Evolutionary conservation across 352 stramenopile species (phyloP), one percentile per base, ranked within the genome.

Genomic region (Thalassiosira sp.): DNA sequence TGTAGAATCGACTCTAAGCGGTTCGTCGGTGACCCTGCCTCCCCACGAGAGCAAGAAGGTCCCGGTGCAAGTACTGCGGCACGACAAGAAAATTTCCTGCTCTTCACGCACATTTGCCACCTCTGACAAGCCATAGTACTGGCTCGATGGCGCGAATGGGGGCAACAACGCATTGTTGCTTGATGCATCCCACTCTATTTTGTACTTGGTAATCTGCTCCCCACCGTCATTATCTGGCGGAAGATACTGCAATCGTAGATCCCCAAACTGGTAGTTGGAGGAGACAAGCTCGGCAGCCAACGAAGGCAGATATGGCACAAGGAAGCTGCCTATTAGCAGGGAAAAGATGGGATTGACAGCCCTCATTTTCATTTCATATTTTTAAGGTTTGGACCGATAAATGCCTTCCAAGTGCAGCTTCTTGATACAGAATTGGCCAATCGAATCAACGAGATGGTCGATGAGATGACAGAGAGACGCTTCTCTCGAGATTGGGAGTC

Each of bases 11-110:
- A 81, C 60, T 53, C 35, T 46, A 48, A 85, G 61, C 27, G 73
- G 59, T 11, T n/a, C 6, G 3, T 79, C 49, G 18, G 61, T 71
- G 16, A 76, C 46, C 25, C 77, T 76, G 16, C 95, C 95, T 37
- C 96, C 96, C 91, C 94, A 98, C 0, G 92, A 91, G 0, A 98
- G 78, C n/a, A 85, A 94, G 78, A 98, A 98, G 3, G 91, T 96
- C 1, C 96, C 96, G 5, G 68, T 69, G 72, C 92, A 90, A 53
- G 72, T 74, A 48, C 76, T 84, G 22, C 81, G 73, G 72, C 91
- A 81, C 77, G 81, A 74, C 85, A 93, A 43, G 28, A 78, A 66
- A 33, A 98, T 89, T 68, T 96, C 88, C 79, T 98, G 95, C 5
- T 98, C 93, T 84, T 98, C 95, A 20, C 89, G 90, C 6, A 84